Base-by-base conservation (phyloP, 345 rosid genomes). In the Eucalyptus tenuipes region DNA sequence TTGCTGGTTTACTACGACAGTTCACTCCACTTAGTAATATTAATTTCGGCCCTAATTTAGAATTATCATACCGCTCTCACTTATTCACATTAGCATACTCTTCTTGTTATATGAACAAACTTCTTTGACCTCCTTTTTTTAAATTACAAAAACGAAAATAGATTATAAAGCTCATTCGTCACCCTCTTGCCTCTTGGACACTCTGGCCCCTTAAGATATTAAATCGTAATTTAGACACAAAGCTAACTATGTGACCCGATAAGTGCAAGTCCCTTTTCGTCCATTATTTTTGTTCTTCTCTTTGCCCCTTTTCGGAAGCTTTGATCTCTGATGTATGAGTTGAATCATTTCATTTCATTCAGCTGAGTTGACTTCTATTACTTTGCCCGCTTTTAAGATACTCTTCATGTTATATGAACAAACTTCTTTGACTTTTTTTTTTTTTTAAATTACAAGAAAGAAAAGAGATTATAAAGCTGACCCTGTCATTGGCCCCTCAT, bases 21-120 rank as follows among this genome's bases (percentile, higher is more conserved):
- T 75, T 75, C 47, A 40, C 29, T 40, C 40, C 15, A 22, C 3
- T 75, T 40, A 4, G 13, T 71, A 71, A 3, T 8, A 7, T 17
- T 8, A 68, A 68, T 33, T 68, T 33, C 22, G 6, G 80, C 40
- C 44, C 6, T 37, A 17, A 33, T 1, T 68, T 8, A n/a, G 24
- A 68, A 68, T 68, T 31, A 16, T 8, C 1, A 0, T 16, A n/a
- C 3, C 1, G 3, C 44, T 68, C 80, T 68, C 20, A 68, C 80
- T 33, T 68, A 11, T 68, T 33, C 20, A 1, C 22, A 17, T 68
- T 8, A 68, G 0, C 3, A 27, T 27, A 29, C 8, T 61, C 4
- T 3, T 61, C 0, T 0, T 12, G 8, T 27, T 27, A 59, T 3
- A 1, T 6, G 4, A 13, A 61, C 16, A 61, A 61, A 12, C 68